Percentiles rank a stretch among this genome's conserved stretches.
phyloP scores from a whole-genome alignment of 2,329 filamentous ascomycete genomes.

The Rhinocladiella similis region DNA sequence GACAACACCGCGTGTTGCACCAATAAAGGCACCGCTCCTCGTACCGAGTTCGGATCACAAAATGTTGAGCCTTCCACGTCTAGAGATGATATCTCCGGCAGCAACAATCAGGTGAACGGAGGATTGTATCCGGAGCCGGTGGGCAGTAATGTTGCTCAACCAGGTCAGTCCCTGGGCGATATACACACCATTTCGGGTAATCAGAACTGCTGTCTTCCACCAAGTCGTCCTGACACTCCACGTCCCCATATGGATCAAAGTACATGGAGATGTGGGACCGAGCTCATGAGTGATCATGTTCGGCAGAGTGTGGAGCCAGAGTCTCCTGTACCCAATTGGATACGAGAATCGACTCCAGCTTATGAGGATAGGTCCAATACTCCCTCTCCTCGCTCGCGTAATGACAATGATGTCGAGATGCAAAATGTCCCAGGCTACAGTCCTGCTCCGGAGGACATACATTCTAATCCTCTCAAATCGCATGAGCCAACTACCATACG shows the following conservation, averaged over 20 bases:
- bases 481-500: background rate
- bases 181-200: too few relatives aligned
- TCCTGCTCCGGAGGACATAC: background rate
- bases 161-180: too few relatives aligned
- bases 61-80: too few relatives aligned
- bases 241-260: conserved; percentile 5
- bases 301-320: conserved; percentile 24
- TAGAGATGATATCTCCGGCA: too few relatives aligned
- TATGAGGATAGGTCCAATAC: conserved; percentile 23
- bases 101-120: too few relatives aligned
- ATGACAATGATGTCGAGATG: conserved; percentile 17
- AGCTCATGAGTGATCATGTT: conserved; percentile 12
- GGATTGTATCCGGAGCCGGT: too few relatives aligned
- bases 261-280: conserved; percentile 2
- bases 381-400: conserved; percentile 22
- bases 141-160: too few relatives aligned
- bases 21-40: too few relatives aligned
- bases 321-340: conserved; percentile 11
- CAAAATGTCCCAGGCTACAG: conserved; percentile 3
- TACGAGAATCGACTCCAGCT: conserved; percentile 17
- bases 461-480: background rate
- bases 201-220: too few relatives aligned
- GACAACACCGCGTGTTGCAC: too few relatives aligned
- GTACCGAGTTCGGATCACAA: too few relatives aligned
- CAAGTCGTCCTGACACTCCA: conserved; percentile 15